Conservation (phyloP, 495 filamentous ascomycete genomes). For the Talaromyces adpressus region DNA sequence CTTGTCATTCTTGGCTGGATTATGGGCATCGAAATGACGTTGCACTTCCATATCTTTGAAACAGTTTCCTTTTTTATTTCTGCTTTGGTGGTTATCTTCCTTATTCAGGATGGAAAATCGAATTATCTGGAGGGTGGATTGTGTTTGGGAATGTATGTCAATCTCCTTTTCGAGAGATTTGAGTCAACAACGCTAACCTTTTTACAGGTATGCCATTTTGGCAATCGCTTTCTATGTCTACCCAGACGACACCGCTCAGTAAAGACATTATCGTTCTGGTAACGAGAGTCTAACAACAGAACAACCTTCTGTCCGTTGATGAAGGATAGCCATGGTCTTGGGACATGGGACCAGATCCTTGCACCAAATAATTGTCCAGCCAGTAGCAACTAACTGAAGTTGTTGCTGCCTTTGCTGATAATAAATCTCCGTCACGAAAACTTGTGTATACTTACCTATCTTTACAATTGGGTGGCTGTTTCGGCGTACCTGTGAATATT, state of each 20-base stretch:
- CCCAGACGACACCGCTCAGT: conserved; percentile 47
- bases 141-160: conserved; percentile 66
- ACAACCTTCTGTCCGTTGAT: too few species aligned
- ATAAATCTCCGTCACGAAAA: background rate
- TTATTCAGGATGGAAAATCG: conserved; percentile 88
- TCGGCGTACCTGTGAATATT: background rate
- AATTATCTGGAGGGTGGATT: conserved; percentile 95
- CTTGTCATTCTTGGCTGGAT: conserved; percentile 92
- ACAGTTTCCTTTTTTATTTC: conserved; percentile 89
- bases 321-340: too few species aligned
- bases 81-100: conserved; percentile 84
- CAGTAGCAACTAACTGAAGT: background rate
- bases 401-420: background rate
- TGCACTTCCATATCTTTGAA: conserved; percentile 90
- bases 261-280: too few species aligned
- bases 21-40: conserved; percentile 73
- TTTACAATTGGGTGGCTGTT: background rate
- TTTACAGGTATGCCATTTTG: conserved; percentile 65
- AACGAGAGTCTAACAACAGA: too few species aligned
- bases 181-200: background rate
- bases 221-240: conserved; percentile 87
- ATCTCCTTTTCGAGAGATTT: background rate
- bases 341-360: background rate
- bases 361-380: background rate
- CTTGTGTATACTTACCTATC: background rate